phyloP scores from a whole-genome alignment of 1,284 basidiomycete genomes.

The Pseudozyma pruni region DNA sequence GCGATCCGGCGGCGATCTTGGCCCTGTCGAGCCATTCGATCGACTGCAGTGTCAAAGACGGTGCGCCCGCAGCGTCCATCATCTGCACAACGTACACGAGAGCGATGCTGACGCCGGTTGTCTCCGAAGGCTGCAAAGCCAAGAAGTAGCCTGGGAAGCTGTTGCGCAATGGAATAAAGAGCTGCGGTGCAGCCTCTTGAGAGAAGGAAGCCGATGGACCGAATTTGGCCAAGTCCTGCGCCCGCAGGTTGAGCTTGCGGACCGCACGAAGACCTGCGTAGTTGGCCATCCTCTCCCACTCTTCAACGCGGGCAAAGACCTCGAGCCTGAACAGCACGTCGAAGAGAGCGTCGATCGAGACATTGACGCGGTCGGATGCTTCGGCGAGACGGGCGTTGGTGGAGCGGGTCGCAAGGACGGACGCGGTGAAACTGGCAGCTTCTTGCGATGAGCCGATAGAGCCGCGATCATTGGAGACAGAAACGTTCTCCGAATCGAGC shows the following conservation, averaged over 20 bases:
- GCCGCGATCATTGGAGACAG: no score
- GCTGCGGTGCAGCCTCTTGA: slow-evolving; percentile 29
- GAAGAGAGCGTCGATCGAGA: slow-evolving; percentile 34
- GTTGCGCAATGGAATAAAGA: slow-evolving; percentile 49
- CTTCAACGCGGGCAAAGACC: slow-evolving; percentile 51
- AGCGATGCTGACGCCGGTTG: slow-evolving; percentile 35
- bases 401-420: slow-evolving; percentile 27
- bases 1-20: slow-evolving; percentile 25
- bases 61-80: slow-evolving; percentile 32
- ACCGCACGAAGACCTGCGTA: slow-evolving; percentile 73
- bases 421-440: slow-evolving; percentile 29
- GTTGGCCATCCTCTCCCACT: slow-evolving; percentile 59
- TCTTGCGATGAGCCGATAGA: background rate
- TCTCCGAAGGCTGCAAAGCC: slow-evolving; percentile 44
- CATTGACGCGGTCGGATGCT: slow-evolving; percentile 49
- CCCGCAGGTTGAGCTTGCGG: slow-evolving; percentile 75
- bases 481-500: slow-evolving; percentile 26
- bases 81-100: slow-evolving; percentile 47
- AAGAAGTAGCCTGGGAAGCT: slow-evolving; percentile 54
- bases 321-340: slow-evolving; percentile 49
- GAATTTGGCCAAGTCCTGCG: slow-evolving; percentile 50
- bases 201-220: slow-evolving; percentile 26
- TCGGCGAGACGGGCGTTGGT: slow-evolving; percentile 34
- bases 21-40: slow-evolving; percentile 57
- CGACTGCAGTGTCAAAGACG: slow-evolving; percentile 42